Percentiles rank a stretch among this genome's conserved stretches.
These are phyloP conservation scores for Ophiocordyceps robertsii DNA, from an alignment of 2,329 filamentous ascomycete species.

Conservation along the genomic window DNA sequence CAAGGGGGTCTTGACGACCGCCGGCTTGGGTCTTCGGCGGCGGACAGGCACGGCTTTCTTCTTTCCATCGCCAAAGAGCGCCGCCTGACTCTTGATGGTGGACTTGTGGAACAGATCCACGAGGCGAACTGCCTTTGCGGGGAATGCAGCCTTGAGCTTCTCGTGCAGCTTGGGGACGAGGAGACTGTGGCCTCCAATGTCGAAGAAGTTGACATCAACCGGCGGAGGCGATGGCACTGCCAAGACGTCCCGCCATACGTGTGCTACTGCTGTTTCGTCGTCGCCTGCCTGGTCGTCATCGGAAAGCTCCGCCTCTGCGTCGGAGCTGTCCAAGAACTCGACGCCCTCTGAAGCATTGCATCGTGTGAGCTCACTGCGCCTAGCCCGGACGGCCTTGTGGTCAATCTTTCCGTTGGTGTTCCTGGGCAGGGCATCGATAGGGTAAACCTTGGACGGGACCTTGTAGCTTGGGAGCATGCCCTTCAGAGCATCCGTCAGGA, in stretches of 20 bases:
- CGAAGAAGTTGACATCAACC: constrained; percentile 5
- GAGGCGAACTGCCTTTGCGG: constrained; percentile 1
- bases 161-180: constrained; percentile 5
- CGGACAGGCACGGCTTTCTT: background rate
- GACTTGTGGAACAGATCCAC: constrained; percentile 4
- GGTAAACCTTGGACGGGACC: constrained; percentile 1
- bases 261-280: background rate
- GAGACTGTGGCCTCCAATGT: constrained; percentile 6
- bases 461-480: constrained; percentile 3
- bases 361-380: background rate
- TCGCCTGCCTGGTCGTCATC: background rate
- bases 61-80: background rate
- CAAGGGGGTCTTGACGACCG: constrained; percentile 1
- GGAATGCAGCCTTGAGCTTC: constrained; percentile 3
- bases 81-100: constrained; percentile 3
- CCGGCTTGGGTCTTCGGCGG: background rate
- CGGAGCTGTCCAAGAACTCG: background rate
- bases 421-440: constrained; percentile 1
- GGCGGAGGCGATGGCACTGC: background rate
- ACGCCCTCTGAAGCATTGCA: background rate
- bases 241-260: constrained; percentile 2
- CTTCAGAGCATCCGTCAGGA: constrained; percentile 1
- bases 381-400: constrained; percentile 2
- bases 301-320: background rate
- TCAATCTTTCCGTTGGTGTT: constrained; percentile 5